These are phyloP conservation scores for Emergomyces orientalis DNA, from an alignment of 2,329 filamentous ascomycete genomes.

Conservation along the genomic window DNA sequence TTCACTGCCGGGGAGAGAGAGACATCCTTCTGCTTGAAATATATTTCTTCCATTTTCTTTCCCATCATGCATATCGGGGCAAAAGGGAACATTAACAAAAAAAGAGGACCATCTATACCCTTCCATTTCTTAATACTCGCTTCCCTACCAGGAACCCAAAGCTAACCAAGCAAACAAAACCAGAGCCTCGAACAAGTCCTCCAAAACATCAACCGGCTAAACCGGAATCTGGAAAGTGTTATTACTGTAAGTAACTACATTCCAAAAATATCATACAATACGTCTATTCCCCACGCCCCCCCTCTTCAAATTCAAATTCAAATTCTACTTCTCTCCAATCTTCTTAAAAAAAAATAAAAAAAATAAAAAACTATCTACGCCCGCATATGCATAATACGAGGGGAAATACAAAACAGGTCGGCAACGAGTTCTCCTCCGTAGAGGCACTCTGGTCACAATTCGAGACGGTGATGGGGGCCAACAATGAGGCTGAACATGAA, in stretches of 20 bases:
- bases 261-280: background rate
- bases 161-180: background rate
- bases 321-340: background rate
- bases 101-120: too few species aligned
- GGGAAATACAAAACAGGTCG: conserved; percentile 51
- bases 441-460: conserved; percentile 97
- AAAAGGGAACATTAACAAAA: too few species aligned
- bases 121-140: too few species aligned
- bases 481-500: conserved; percentile 21
- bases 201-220: conserved; percentile 91
- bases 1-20: too few species aligned
- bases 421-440: conserved; percentile 94
- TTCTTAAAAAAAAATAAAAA: too few species aligned
- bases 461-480: conserved; percentile 84
- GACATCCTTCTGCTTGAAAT: too few species aligned
- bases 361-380: background rate
- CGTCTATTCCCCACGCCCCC: background rate
- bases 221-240: conserved; percentile 82
- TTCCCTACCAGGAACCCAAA: background rate
- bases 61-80: too few species aligned
- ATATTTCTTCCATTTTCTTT: too few species aligned
- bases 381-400: background rate
- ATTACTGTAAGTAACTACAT: conserved; percentile 56
- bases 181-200: conserved; percentile 77
- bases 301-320: too few species aligned